Base-by-base conservation (phyloP, 2,329 filamentous ascomycete species). In the Acrocalymma vagum region DNA sequence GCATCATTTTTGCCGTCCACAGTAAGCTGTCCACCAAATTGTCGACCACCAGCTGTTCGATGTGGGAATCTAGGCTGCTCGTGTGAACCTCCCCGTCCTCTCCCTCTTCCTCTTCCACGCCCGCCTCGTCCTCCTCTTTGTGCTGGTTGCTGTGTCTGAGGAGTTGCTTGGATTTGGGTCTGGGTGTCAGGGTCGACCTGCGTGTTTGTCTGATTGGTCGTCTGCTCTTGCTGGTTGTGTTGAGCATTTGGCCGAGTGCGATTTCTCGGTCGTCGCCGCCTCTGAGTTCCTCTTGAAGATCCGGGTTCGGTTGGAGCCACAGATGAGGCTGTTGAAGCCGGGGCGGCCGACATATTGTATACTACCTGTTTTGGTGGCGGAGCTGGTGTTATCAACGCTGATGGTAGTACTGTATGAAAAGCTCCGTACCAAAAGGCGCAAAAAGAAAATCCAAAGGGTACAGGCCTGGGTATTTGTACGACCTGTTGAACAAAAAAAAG, bases 1-100 rank as follows among this genome's bases (percentile, higher is more conserved):
- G 45, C 39, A 16, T 54, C 50, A 4, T 63, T 60, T 0, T 61
- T 36, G 4, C 53, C 51, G 1, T 67, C 63, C 8, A 51, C 57
- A 2, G 76, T 78, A 36, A 80, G 61, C 38, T 73, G 72, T 3
- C 76, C 77, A 13, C 77, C 76, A 53, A 79, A 79, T 28, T 72
- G 67, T 42, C 77, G 63, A 6, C 75, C 76, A 38, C 63, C 61
- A 31, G 51, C 55, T 23, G 58, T 57, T 5, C 62, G 60, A 25
- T 56, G 55, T 20, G 48, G 51, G 20, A 60, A 55, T 21, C 53
- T 45, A 11, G 30, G 22, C n/a, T 37, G 39, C 6, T 38, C 15
- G 8, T 46, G 41, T 20, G 35, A 40, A 14, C 54, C 53, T 17
- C 52, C 53, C 49, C 62, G 45, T 28, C 46, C 55, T 30, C 40